phyloP scores from a whole-genome alignment of 805 yeast genomes.

The Candida parachauliodes region DNA sequence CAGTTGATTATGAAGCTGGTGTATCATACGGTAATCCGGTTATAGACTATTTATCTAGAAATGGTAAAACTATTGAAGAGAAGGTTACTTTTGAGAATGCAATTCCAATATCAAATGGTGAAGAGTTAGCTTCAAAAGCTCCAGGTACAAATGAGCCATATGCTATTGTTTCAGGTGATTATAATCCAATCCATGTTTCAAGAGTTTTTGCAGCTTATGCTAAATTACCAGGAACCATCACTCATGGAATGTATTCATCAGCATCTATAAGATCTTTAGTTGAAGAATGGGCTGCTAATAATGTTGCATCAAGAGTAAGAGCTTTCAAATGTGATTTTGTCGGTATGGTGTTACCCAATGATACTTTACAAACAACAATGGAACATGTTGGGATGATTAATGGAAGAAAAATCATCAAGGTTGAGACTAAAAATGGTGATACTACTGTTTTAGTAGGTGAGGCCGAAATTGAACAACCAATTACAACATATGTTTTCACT shows the following conservation, averaged over 20 bases:
- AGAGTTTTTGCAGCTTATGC: conserved; percentile 93
- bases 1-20: conserved; percentile 84
- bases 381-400: conserved; percentile 99
- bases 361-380: conserved; percentile 76
- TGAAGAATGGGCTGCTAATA: conserved; percentile 98
- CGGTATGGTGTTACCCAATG: conserved; percentile 98
- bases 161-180: conserved; percentile 97
- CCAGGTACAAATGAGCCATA: conserved; percentile 96
- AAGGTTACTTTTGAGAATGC: conserved; percentile 86
- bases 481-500: conserved; percentile 93
- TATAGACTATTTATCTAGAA: conserved; percentile 84
- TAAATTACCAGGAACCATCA: conserved; percentile 92
- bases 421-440: conserved; percentile 82
- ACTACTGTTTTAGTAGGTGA: conserved; percentile 81
- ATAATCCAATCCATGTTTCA: conserved; percentile 96
- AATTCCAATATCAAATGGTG: conserved; percentile 74
- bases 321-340: conserved; percentile 88
- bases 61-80: conserved; percentile 92
- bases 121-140: conserved; percentile 66
- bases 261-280: conserved; percentile 93
- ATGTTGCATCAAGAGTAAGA: conserved; percentile 91
- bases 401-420: conserved; percentile 95
- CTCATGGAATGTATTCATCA: conserved; percentile 98
- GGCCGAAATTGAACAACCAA: conserved; percentile 99
- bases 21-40: conserved; percentile 97